phyloP scores from a whole-genome alignment of 371 early-diverging fungal species.

The Circinella umbellata region DNA sequence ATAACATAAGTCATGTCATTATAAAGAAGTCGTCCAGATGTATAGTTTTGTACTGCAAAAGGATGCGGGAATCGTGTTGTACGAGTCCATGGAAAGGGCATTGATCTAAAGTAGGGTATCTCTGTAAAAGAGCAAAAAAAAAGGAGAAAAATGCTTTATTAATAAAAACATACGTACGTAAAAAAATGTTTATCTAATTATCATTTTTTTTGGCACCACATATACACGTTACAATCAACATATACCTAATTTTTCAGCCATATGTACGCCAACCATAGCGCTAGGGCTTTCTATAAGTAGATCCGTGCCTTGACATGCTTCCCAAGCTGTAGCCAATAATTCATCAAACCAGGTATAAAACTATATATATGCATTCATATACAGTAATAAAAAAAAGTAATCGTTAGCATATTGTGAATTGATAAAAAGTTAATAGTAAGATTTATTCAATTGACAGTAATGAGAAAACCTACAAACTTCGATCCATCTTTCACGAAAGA shows the following conservation, averaged over 20 bases:
- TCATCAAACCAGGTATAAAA: slow-evolving; percentile 79
- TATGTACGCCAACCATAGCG: slow-evolving; percentile 79
- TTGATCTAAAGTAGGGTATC: slow-evolving; percentile 75
- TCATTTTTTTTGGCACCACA: neutral
- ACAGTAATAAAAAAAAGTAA: no score
- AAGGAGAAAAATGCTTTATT: no score
- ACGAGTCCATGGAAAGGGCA: slow-evolving; percentile 83
- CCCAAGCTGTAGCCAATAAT: slow-evolving; percentile 66
- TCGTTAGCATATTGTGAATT: no score
- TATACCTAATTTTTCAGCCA: slow-evolving; percentile 71
- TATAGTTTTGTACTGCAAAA: slow-evolving; percentile 66
- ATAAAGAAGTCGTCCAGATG: slow-evolving; percentile 69
- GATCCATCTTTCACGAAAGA: slow-evolving; percentile 71
- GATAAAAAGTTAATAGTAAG: no score
- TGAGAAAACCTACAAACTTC: slow-evolving; percentile 43
- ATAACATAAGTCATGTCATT: slow-evolving; percentile 81
- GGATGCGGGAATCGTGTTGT: slow-evolving; percentile 83
- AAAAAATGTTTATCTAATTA: no score
- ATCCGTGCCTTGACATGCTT: slow-evolving; percentile 76
- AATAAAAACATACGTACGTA: no score
- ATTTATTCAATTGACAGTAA: neutral
- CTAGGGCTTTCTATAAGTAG: slow-evolving; percentile 77
- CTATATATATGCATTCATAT: slow-evolving; percentile 21
- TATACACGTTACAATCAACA: neutral
- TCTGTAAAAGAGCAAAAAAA: slow-evolving; percentile 16